Evolutionary conservation across 805 yeast genomes (phyloP).

Genomic region (Zygosaccharomyces siamensis): DNA sequence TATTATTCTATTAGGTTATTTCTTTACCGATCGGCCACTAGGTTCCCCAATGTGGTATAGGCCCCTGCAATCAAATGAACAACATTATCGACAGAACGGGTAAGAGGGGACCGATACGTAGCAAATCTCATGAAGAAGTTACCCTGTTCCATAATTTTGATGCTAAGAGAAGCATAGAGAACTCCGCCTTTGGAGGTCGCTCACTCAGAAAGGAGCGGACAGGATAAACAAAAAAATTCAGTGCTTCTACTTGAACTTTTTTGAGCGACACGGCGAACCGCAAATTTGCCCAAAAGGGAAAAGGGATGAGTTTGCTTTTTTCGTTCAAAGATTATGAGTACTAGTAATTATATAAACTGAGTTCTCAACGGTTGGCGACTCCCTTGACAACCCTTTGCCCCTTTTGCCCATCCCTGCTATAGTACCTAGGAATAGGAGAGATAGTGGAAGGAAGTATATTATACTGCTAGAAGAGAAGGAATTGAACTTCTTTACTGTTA

Average conservation of each 20-base stretch:
- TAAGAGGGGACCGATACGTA: not conserved
- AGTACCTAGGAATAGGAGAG: not conserved
- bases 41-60: not conserved
- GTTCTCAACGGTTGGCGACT: not conserved
- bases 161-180: not conserved
- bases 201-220: not conserved
- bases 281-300: conserved; percentile 6
- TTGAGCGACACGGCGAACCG: conserved; percentile 5
- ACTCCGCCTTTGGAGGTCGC: not conserved
- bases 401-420: not conserved
- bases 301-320: conserved; percentile 7
- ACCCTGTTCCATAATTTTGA: not conserved
- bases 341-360: not conserved
- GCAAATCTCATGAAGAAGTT: not conserved
- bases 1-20: not conserved
- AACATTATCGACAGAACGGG: not conserved
- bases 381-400: not conserved
- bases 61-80: not conserved
- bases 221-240: not conserved
- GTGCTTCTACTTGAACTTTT: not conserved
- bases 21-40: not conserved
- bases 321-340: conserved; percentile 1
- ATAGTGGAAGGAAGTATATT: not conserved
- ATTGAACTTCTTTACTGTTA: not conserved
- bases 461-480: not conserved